Base-by-base conservation (phyloP, 2,329 filamentous ascomycete species). In the Parascedosporium putredinis region DNA sequence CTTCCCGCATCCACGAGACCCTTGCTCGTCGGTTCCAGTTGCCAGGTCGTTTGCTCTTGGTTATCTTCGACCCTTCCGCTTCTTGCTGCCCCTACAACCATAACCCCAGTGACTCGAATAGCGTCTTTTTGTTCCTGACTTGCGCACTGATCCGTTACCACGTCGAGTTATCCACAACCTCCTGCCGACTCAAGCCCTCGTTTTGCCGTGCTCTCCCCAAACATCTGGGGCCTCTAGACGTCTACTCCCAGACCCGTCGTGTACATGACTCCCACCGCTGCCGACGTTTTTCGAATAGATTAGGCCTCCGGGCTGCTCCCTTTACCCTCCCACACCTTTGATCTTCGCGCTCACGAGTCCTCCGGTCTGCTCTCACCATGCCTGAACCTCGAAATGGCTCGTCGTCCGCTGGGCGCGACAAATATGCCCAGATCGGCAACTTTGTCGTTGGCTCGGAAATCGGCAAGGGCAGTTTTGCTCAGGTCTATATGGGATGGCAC, bases 381-480 rank as follows among this genome's bases (percentile, higher is more conserved):
- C 42, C 44, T 47, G 55, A 57, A 42, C 51, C 51, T 8, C 46
- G 46, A 24, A 34, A 48, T 12, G 46, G 45, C 31, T 33, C 47
- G 31, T 42, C 31, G 16, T 47, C 29, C 52, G 43, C 47, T 16
- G 47, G 47, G 31, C 49, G 49, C 4, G 33, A 40, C 3, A 50
- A 31, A 18, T 42, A 50, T 22, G 14, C 16, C 20, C 38, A 51
- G 14, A 65, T 93, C 59, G 88, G 89, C 57, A 81, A 85, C 61
- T 96, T 94, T 67, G 78, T 79, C 59, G 83, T 91, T 60, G 80
- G 89, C 58, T 83, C 86, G 58, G 88, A 96, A 70, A 96, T 97
- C 64, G 93, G 93, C 55, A 93, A 93, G 70, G 93, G 93, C 55
- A 97, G 93, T 72, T 98, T 97, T 73, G 93, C 93, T 56, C 89